These are phyloP conservation scores for Amanita polypyramis DNA, from an alignment of 768 basidiomycete species.

Conservation along the genomic window DNA sequence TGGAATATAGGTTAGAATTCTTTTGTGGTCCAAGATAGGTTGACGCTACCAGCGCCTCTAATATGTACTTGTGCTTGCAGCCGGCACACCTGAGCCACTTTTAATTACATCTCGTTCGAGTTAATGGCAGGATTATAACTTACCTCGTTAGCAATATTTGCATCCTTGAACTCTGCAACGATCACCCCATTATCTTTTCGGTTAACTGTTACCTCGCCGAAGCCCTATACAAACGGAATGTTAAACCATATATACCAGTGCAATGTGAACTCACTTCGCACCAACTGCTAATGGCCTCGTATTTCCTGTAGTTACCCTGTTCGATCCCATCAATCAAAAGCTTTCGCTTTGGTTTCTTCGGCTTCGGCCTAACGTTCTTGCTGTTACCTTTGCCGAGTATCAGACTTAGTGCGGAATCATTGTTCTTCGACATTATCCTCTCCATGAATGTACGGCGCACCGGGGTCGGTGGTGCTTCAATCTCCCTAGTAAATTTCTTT, in stretches of 20 bases:
- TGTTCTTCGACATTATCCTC: constrained; percentile 6
- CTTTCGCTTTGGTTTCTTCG: not conserved
- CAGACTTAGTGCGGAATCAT: constrained; percentile 4
- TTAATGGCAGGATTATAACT: not conserved
- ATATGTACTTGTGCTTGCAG: constrained; percentile 6
- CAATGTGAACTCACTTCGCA: constrained; percentile 7
- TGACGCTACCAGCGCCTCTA: constrained; percentile 7
- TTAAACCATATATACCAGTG: not conserved
- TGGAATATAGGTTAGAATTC: not conserved
- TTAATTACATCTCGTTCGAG: not conserved
- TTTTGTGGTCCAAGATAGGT: constrained; percentile 7
- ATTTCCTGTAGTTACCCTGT: constrained; percentile 1
- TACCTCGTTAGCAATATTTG: constrained; percentile 3
- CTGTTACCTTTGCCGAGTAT: constrained; percentile 1
- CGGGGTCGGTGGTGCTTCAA: not conserved
- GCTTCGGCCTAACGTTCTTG: constrained; percentile 1
- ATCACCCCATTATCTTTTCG: constrained; percentile 3
- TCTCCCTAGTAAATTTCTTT: not conserved
- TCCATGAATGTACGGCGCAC: constrained; percentile 2
- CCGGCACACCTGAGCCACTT: not conserved
- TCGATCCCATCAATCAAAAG: constrained; percentile 5
- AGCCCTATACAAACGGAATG: not conserved
- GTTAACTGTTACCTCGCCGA: constrained; percentile 6
- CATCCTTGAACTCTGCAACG: constrained; percentile 5
- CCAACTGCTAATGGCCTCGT: constrained; percentile 6